Evolutionary conservation across 2,329 filamentous ascomycete genomes (phyloP).

Genomic region (Ilyonectria destructans): DNA sequence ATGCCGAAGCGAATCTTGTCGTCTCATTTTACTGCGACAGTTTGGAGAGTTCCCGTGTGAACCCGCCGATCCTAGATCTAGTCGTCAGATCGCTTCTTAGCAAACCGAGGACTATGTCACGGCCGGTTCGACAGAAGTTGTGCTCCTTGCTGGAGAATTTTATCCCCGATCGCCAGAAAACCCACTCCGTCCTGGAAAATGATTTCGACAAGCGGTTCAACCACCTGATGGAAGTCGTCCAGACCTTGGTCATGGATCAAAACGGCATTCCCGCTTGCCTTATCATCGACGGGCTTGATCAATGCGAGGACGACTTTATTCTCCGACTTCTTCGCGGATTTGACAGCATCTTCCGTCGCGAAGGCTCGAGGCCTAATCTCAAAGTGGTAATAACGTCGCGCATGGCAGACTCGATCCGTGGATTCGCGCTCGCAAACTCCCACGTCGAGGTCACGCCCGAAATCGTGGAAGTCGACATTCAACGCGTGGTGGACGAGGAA

Average conservation of each 20-base stretch:
- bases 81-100: conserved; percentile 34
- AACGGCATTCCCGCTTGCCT: conserved; percentile 31
- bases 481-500: conserved; percentile 40
- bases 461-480: conserved; percentile 35
- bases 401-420: conserved; percentile 38
- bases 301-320: conserved; percentile 37
- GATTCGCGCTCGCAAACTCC: conserved; percentile 35
- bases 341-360: conserved; percentile 36
- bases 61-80: conserved; percentile 41
- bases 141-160: conserved; percentile 31
- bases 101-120: conserved; percentile 33
- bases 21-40: conserved; percentile 44
- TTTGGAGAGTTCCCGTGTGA: conserved; percentile 37
- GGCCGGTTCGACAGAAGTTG: conserved; percentile 29
- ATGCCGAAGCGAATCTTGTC: conserved; percentile 29
- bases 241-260: conserved; percentile 24
- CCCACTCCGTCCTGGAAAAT: conserved; percentile 4
- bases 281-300: conserved; percentile 42
- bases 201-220: conserved; percentile 30
- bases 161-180: conserved; percentile 23
- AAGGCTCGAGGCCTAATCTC: conserved; percentile 19
- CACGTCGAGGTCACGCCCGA: conserved; percentile 37
- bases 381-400: conserved; percentile 35
- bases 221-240: conserved; percentile 40
- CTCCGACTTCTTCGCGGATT: conserved; percentile 34